Conservation (phyloP, 1,139 yeast genomes). For the Arxiozyma slooffiae region DNA sequence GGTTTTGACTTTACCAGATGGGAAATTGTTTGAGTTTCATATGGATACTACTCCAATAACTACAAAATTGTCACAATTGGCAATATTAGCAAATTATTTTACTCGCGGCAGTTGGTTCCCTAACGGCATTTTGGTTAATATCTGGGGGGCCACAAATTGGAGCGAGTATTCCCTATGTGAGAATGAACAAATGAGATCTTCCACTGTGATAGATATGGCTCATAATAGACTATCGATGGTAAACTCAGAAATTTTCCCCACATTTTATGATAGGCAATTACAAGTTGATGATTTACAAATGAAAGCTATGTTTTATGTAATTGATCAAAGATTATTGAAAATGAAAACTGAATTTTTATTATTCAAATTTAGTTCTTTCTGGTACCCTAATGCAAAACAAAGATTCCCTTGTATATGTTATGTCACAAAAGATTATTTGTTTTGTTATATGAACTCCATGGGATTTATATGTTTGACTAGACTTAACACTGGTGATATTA, state of each 20-base stretch:
- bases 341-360: constrained; percentile 53
- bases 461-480: constrained; percentile 67
- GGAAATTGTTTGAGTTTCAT: constrained; percentile 20
- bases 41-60: constrained; percentile 52
- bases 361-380: constrained; percentile 54
- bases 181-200: constrained; percentile 1
- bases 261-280: constrained; percentile 51
- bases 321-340: constrained; percentile 14
- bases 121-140: constrained; percentile 75
- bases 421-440: constrained; percentile 51
- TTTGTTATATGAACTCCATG: constrained; percentile 60
- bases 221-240: constrained; percentile 5
- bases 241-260: constrained; percentile 40
- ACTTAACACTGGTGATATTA: constrained; percentile 42
- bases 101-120: constrained; percentile 57
- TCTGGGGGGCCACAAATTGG: constrained; percentile 91
- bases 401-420: constrained; percentile 66
- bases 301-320: constrained; percentile 55
- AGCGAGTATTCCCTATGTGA: constrained; percentile 47
- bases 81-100: constrained; percentile 58
- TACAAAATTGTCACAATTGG: constrained; percentile 62
- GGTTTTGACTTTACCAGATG: constrained; percentile 17
- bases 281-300: constrained; percentile 66
- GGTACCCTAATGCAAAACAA: constrained; percentile 63
- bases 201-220: neutral